A percentile compares a stretch with the other conserved stretches of the same genome.
Conservation (phyloP, 805 yeast genomes). For the Saccharomycopsis babjevae region DNA sequence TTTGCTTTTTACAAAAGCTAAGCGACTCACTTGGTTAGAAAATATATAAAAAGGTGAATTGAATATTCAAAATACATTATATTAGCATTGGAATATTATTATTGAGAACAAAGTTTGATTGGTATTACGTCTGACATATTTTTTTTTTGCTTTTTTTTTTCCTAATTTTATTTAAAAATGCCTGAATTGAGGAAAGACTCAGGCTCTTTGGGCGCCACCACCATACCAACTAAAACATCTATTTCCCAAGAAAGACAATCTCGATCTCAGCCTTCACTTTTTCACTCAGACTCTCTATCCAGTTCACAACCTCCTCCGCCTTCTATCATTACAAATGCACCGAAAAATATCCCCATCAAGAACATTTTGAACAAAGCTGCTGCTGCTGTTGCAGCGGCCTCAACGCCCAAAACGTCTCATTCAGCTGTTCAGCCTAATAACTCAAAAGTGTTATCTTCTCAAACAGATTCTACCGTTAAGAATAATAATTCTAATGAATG, state of each 20-base stretch:
- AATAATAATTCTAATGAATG: background rate
- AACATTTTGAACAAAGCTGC: conserved; percentile 21
- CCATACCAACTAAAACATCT: background rate
- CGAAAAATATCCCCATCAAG: background rate
- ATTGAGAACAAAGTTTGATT: background rate
- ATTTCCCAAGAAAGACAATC: conserved; percentile 1
- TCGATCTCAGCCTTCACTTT: background rate
- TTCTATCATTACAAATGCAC: background rate
- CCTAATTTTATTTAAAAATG: background rate
- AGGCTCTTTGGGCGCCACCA: background rate
- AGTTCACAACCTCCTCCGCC: background rate
- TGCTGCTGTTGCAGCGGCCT: conserved; percentile 31
- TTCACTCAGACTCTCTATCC: background rate
- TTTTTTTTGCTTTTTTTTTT: background rate
- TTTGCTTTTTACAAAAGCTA: too few species aligned
- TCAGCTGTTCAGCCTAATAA: background rate
- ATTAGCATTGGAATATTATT: background rate
- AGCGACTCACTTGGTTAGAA: too few species aligned
- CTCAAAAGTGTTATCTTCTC: background rate
- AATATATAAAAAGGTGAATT: too few species aligned
- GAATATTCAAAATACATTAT: too few species aligned
- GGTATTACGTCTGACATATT: background rate
- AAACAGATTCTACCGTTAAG: background rate
- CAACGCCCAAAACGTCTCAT: background rate
- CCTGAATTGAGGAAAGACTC: background rate